Base-by-base conservation (phyloP, 2,329 filamentous ascomycete species). In the Fusarium sarcochroum region DNA sequence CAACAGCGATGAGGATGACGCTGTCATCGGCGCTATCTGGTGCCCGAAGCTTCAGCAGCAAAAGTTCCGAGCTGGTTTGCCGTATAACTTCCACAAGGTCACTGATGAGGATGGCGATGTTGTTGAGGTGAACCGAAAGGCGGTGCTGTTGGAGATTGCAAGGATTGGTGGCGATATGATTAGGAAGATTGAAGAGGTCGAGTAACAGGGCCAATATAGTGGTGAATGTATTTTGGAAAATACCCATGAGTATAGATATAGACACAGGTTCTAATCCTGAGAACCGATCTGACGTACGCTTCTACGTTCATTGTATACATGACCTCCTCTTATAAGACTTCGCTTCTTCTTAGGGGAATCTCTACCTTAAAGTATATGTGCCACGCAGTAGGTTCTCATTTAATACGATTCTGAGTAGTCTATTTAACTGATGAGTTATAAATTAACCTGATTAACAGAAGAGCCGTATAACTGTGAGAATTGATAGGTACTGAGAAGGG, bases 61-160 rank as follows among this genome's bases (percentile, higher is more conserved):
- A 66, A 80, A 82, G 14, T 94, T 93, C 83, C 91, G 91, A 68
- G 85, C 92, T 17, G 91, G 91, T 60, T 76, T 94, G 75, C 85
- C 89, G 2, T 93, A 90, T 77, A 87, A 78, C 87, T 91, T 63
- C 53, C 54, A 59, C 25, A 66, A 32, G 14, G 73, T 75, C 14
- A 37, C 74, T 1, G 79, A 76, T 0, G 82, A 79, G 7, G 81
- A 82, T 6, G 81, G 76, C 10, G 81, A 80, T 50, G 80, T 85
- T 21, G 87, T 91, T 23, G 84, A 86, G 67, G 79, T 94, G 7
- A 93, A 96, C 72, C 87, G 86, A 69, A 82, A 84, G 41, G 90
- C 86, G 0, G 88, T 96, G 7, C 73, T 94, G 50, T 83, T 88
- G 32, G 93, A 96, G 80, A 93, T 97, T 77, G 88, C 88, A 41